phyloP scores from a whole-genome alignment of 2,329 filamentous ascomycete genomes.

The Leptographium wingfieldii region DNA sequence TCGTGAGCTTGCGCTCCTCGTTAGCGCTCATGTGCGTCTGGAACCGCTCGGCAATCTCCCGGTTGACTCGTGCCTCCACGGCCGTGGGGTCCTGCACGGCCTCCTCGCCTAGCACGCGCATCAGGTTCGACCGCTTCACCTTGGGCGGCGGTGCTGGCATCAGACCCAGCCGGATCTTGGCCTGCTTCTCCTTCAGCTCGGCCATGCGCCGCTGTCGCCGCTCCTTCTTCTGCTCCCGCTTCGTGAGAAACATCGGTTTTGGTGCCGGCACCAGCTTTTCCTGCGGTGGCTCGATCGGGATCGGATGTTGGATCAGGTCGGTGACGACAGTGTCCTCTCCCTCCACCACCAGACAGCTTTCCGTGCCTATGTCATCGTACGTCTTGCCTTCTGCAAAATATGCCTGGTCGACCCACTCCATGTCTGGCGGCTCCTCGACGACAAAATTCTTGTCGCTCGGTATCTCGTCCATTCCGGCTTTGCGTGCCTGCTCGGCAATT shows the following conservation, averaged over 20 bases:
- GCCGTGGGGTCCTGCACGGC: conserved; percentile 92
- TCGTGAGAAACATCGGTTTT: conserved; percentile 86
- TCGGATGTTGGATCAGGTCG: conserved; percentile 82
- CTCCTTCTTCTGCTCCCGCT: conserved; percentile 82
- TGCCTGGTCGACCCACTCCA: conserved; percentile 98
- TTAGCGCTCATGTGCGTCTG: conserved; percentile 68
- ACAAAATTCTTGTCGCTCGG: conserved; percentile 82
- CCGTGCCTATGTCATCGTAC: conserved; percentile 59
- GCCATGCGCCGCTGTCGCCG: conserved; percentile 83
- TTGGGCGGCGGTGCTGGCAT: conserved; percentile 86
- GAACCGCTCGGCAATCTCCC: conserved; percentile 79
- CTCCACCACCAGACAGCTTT: conserved; percentile 45
- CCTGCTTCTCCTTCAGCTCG: conserved; percentile 89
- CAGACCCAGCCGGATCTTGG: conserved; percentile 84
- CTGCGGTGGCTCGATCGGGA: conserved; percentile 81
- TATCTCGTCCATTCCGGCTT: conserved; percentile 89
- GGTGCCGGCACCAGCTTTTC: conserved; percentile 66
- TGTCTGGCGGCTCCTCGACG: conserved; percentile 67
- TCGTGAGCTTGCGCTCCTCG: conserved; percentile 74
- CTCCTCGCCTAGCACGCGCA: conserved; percentile 89
- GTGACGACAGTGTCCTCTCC: conserved; percentile 80
- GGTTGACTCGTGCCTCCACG: conserved; percentile 86
- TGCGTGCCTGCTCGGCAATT: conserved; percentile 76
- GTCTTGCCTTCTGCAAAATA: conserved; percentile 56
- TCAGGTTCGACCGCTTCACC: conserved; percentile 93